A percentile compares a stretch with the other conserved stretches of the same genome.
phyloP scores from a whole-genome alignment of 2,329 filamentous ascomycete species.

The Fusarium illudens region DNA sequence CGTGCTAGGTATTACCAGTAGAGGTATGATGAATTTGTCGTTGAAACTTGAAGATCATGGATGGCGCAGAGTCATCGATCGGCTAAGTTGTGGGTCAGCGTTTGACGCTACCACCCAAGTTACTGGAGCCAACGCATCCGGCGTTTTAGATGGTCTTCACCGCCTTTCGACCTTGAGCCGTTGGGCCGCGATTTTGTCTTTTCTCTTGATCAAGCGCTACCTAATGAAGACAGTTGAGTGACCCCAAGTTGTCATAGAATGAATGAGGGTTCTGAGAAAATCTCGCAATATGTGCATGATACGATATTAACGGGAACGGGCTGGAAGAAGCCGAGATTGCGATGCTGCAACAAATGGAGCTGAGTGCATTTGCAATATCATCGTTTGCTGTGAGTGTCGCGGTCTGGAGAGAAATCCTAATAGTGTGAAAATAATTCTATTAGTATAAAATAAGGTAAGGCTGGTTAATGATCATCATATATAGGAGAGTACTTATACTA shows the following conservation, averaged over 20 bases:
- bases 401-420: no score
- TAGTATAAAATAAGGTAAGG: no score
- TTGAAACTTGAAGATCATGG: constrained; percentile 24
- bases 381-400: no score
- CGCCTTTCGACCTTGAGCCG: neutral
- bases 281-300: no score
- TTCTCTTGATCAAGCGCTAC: neutral
- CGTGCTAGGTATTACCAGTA: constrained; percentile 10
- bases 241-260: neutral
- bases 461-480: no score
- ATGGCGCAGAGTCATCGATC: constrained; percentile 24
- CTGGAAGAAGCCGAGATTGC: no score
- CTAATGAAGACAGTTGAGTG: neutral
- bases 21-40: constrained; percentile 23
- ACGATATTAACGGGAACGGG: no score
- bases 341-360: no score
- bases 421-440: no score
- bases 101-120: neutral
- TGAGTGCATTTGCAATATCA: no score
- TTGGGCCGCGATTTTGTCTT: neutral
- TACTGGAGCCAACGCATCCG: neutral
- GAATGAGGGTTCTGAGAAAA: neutral
- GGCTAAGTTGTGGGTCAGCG: neutral
- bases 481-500: no score
- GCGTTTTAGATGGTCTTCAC: neutral